Base-by-base conservation (phyloP, 331 rosid species). In the Pyrus hybrid region DNA sequence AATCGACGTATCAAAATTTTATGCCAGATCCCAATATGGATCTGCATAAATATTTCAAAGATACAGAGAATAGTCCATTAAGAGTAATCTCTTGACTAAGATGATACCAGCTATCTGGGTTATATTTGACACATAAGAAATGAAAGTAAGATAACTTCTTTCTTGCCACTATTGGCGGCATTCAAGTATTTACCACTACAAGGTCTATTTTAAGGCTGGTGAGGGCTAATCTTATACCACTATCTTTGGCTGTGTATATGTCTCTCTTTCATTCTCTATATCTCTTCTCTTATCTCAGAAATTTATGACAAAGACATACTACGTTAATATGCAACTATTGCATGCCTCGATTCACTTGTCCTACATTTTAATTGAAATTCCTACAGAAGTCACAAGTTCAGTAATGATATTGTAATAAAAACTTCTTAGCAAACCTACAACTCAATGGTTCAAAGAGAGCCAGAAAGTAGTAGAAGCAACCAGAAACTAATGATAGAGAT, bases 391-490 rank as follows among this genome's bases (percentile, higher is more conserved):
- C 65, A 71, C 47, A 54, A 13, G 53, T 6, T 56, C 33, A 14
- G 13, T 41, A 22, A 8, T 33, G 63, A 57, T 22, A 10, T 33
- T 72, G 67, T 35, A 72, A 21, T 17, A 14, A 49, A 49, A 33
- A 13, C 18, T 9, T 49, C 7, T 16, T 11, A 41, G 68, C 25
- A 57, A 67, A 65, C 66, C 54, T 25, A 28, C 14, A 61, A 37
- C 35, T 71, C 22, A 17, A 67, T 8, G 8, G 14, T 72, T 63
- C 70, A 17, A 16, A 54, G 30, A 51, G 25, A 6, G 53, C 63
- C 13, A 51, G 20, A 76, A 60, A 53, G 77, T 28, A 35, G 65
- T 33, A 65, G 35, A 62, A 78, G 58, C 30, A 68, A 72, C 53
- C 13, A 61, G 47, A 37, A 26, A 37, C 17, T 21, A 20, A 22